These are phyloP conservation scores for Rhizopus stolonifer DNA, from an alignment of 371 early-diverging fungal species.

Conservation along the genomic window DNA sequence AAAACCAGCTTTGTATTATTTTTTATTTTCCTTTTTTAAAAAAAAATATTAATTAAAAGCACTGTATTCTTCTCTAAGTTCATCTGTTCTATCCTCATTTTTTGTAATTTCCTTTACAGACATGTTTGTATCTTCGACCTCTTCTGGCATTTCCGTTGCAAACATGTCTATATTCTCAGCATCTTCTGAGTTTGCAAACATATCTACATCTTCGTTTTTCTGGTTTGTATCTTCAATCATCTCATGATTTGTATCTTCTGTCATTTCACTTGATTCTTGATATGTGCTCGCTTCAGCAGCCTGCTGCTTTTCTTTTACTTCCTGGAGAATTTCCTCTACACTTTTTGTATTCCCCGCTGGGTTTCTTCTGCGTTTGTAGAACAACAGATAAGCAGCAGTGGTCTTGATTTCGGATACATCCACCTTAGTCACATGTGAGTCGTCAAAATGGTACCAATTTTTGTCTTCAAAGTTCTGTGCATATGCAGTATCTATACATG, in stretches of 20 bases:
- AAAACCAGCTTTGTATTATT: no score
- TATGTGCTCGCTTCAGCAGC: slow-evolving; percentile 19
- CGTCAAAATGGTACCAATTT: slow-evolving; percentile 90
- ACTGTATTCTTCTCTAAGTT: no score
- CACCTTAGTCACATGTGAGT: slow-evolving; percentile 73
- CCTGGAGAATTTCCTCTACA: slow-evolving; percentile 22
- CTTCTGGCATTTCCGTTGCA: no score
- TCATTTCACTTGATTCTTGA: not conserved
- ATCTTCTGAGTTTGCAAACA: no score
- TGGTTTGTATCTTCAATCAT: not conserved
- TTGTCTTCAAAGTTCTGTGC: slow-evolving; percentile 73
- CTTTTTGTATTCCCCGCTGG: slow-evolving; percentile 2
- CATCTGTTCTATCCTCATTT: no score
- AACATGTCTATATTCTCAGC: no score
- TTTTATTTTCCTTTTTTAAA: no score
- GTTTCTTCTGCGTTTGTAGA: slow-evolving; percentile 70
- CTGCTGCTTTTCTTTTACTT: slow-evolving; percentile 24
- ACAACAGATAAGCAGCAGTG: slow-evolving; percentile 81
- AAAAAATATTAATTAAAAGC: no score
- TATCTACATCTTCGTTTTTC: no score
- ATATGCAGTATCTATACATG: slow-evolving; percentile 78
- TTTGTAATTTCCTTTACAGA: no score
- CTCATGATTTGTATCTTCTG: no score
- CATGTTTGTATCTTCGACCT: no score
- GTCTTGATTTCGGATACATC: slow-evolving; percentile 61